phyloP scores from a whole-genome alignment of 2,329 filamentous ascomycete species.

The Nemania sp. region DNA sequence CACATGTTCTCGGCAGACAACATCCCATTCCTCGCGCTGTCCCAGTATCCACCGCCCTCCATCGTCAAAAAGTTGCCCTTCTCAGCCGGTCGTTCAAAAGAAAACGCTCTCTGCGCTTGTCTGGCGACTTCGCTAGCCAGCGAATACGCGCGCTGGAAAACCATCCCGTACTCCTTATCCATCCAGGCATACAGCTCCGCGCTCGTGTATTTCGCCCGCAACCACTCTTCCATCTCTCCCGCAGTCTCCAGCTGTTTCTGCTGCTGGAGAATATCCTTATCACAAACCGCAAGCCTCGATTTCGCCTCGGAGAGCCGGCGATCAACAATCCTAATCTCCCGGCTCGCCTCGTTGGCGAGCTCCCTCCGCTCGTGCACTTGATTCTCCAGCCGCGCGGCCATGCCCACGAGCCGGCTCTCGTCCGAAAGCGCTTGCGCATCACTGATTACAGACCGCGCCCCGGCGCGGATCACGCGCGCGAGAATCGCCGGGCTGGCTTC shows the following conservation, averaged over 20 bases:
- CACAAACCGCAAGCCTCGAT: not conserved
- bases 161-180: not conserved
- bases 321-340: constrained; percentile 4
- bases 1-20: not conserved
- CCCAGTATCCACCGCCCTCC: constrained; percentile 2
- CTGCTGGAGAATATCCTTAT: not conserved
- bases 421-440: not conserved
- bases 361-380: constrained; percentile 7
- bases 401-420: not conserved
- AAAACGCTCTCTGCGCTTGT: not conserved
- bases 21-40: not conserved
- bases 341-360: constrained; percentile 1
- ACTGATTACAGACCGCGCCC: not conserved
- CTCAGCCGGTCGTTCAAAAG: not conserved
- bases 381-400: not conserved
- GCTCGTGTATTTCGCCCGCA: constrained; percentile 1
- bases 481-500: not conserved
- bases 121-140: not conserved
- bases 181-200: constrained; percentile 1
- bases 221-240: not conserved
- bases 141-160: not conserved
- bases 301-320: not conserved
- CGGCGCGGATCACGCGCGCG: not conserved
- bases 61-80: not conserved
- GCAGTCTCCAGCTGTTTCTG: not conserved